Evolutionary conservation across 495 filamentous ascomycete genomes (phyloP).

Genomic region (Aspergillus sclerotiicarbonarius): DNA sequence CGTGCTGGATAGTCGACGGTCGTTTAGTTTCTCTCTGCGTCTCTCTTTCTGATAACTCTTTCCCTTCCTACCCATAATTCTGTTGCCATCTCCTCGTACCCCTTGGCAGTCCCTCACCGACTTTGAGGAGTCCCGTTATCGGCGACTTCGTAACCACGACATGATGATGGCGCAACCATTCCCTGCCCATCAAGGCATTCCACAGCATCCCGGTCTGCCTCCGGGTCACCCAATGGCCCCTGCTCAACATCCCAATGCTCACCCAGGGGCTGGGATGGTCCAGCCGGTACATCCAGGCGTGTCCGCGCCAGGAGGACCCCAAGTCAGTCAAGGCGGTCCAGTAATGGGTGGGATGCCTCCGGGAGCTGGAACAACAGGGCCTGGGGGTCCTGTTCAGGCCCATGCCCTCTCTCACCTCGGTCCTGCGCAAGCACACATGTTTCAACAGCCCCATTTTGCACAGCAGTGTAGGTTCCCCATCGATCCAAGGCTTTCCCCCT

Average conservation of each 20-base stretch:
- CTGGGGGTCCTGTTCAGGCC: slow-evolving; percentile 60
- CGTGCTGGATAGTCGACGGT: slow-evolving; percentile 10
- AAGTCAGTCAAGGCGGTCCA: slow-evolving; percentile 75
- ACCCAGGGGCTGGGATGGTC: slow-evolving; percentile 59
- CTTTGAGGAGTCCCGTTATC: slow-evolving; percentile 26
- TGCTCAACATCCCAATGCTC: slow-evolving; percentile 66
- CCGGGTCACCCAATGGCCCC: slow-evolving; percentile 74
- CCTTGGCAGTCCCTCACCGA: slow-evolving; percentile 12
- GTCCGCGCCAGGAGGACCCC: slow-evolving; percentile 73
- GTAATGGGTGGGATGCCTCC: slow-evolving; percentile 83
- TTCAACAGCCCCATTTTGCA: slow-evolving; percentile 55
- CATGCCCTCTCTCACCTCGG: slow-evolving; percentile 80
- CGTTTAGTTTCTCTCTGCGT: slow-evolving; percentile 4
- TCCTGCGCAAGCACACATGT: slow-evolving; percentile 63
- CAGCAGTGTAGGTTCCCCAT: slow-evolving; percentile 38
- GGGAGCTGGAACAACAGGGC: slow-evolving; percentile 51
- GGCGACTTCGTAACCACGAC: slow-evolving; percentile 55
- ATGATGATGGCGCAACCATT: slow-evolving; percentile 69
- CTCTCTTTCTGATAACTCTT: slow-evolving; percentile 4
- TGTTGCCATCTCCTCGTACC: neutral
- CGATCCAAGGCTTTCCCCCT: too few species aligned
- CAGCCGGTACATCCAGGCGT: slow-evolving; percentile 82
- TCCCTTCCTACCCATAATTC: slow-evolving; percentile 2
- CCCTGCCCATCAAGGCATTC: slow-evolving; percentile 71
- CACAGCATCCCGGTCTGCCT: slow-evolving; percentile 67